Evolutionary conservation across 1,284 basidiomycete species (phyloP).

Genomic region (Ustilago loliicola): DNA sequence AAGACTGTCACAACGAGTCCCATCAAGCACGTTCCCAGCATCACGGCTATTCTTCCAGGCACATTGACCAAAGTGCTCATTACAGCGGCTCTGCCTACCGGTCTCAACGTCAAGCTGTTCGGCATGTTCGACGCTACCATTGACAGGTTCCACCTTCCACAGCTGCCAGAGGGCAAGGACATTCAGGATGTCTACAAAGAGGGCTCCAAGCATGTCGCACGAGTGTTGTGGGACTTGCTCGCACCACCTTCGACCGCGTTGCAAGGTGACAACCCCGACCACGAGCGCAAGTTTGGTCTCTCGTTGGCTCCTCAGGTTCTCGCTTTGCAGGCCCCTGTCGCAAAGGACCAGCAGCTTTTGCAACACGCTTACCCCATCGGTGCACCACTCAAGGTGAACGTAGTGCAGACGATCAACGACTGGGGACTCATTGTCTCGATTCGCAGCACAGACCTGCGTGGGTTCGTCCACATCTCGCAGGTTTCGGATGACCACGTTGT

Average conservation of each 20-base stretch:
- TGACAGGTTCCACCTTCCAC: constrained; percentile 83
- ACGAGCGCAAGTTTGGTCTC: constrained; percentile 64
- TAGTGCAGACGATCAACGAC: constrained; percentile 57
- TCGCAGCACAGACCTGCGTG: constrained; percentile 49
- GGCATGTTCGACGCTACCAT: constrained; percentile 95
- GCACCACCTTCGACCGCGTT: constrained; percentile 35
- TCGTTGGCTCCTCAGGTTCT: constrained; percentile 62
- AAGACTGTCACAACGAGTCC: constrained; percentile 56
- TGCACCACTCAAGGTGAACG: constrained; percentile 51
- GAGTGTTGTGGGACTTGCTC: constrained; percentile 80
- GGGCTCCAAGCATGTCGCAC: constrained; percentile 79
- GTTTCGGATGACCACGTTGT: constrained; percentile 90
- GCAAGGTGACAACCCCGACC: constrained; percentile 50
- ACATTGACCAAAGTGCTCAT: constrained; percentile 86
- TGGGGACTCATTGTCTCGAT: constrained; percentile 65
- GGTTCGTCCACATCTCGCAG: constrained; percentile 80
- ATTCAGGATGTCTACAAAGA: constrained; percentile 74
- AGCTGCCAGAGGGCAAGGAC: constrained; percentile 61
- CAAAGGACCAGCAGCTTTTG: constrained; percentile 37
- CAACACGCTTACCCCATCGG: constrained; percentile 64
- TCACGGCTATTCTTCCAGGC: constrained; percentile 88
- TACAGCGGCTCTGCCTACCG: constrained; percentile 82
- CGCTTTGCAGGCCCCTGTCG: constrained; percentile 50
- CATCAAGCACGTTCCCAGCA: constrained; percentile 69
- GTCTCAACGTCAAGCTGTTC: constrained; percentile 89